Percentiles rank a stretch among this genome's conserved stretches.
phyloP scores from a whole-genome alignment of 2,329 filamentous ascomycete species.

The Stachybotrys echinatus region DNA sequence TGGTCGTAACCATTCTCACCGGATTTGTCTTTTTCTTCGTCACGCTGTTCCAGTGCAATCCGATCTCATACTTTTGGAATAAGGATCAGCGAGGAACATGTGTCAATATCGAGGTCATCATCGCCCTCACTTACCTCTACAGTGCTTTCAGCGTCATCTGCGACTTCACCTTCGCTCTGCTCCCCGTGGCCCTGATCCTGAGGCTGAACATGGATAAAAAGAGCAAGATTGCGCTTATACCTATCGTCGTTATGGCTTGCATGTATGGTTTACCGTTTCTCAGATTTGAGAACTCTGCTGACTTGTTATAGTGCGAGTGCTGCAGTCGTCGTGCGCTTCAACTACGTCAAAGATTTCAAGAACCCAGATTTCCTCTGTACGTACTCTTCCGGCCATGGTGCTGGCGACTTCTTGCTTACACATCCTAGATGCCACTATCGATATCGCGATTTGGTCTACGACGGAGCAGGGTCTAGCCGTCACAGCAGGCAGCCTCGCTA shows the following conservation, averaged over 20 bases:
- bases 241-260: slow-evolving; percentile 52
- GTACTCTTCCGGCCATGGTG: slow-evolving; percentile 6
- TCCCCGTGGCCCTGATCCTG: slow-evolving; percentile 50
- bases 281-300: not conserved
- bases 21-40: slow-evolving; percentile 35
- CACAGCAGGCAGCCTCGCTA: slow-evolving; percentile 41
- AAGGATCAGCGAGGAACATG: slow-evolving; percentile 26
- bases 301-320: slow-evolving; percentile 30
- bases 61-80: slow-evolving; percentile 36
- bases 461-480: slow-evolving; percentile 42
- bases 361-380: slow-evolving; percentile 38
- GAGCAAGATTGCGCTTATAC: slow-evolving; percentile 46
- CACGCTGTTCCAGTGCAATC: slow-evolving; percentile 33
- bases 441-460: slow-evolving; percentile 45
- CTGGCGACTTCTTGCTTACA: slow-evolving; percentile 2
- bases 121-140: slow-evolving; percentile 47
- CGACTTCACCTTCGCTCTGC: slow-evolving; percentile 45
- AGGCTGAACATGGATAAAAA: slow-evolving; percentile 47
- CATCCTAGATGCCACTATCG: slow-evolving; percentile 26
- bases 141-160: slow-evolving; percentile 42
- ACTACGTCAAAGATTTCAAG: slow-evolving; percentile 29
- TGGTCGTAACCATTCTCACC: slow-evolving; percentile 27
- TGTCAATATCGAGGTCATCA: slow-evolving; percentile 36
- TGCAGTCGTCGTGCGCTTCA: slow-evolving; percentile 35
- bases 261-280: slow-evolving; percentile 26